Percentiles rank a stretch among this genome's conserved stretches.
Evolutionary conservation across 2,329 filamentous ascomycete genomes (phyloP).

Genomic region (Colletotrichum sidae): DNA sequence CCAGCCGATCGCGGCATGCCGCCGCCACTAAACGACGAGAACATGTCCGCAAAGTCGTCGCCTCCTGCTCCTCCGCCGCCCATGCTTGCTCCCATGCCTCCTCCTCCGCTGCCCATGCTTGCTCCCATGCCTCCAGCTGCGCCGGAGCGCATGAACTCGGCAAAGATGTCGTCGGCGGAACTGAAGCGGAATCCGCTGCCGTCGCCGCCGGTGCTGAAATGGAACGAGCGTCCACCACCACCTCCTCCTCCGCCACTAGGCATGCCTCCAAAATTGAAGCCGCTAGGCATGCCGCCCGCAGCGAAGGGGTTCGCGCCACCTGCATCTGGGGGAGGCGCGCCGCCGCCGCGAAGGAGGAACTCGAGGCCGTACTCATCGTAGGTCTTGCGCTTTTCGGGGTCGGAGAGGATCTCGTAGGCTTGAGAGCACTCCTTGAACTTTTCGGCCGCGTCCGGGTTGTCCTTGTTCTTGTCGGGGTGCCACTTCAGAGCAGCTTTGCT

Average conservation of each 20-base stretch:
- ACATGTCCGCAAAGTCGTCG: constrained; percentile 67
- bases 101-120: too few relatives aligned
- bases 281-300: constrained; percentile 63
- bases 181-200: constrained; percentile 83
- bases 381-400: constrained; percentile 94
- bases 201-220: constrained; percentile 69
- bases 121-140: constrained; percentile 59
- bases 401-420: constrained; percentile 97
- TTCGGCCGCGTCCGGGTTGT: constrained; percentile 85
- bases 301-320: constrained; percentile 72
- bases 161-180: constrained; percentile 86
- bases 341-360: constrained; percentile 86
- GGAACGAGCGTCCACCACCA: constrained; percentile 68
- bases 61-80: constrained; percentile 51
- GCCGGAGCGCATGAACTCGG: constrained; percentile 78
- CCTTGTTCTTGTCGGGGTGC: constrained; percentile 98
- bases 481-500: constrained; percentile 91
- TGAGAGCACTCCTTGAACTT: constrained; percentile 99
- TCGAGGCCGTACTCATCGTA: constrained; percentile 97
- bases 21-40: constrained; percentile 61
- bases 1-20: constrained; percentile 48
- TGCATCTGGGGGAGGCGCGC: constrained; percentile 71
- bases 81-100: too few relatives aligned
- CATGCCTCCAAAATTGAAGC: constrained; percentile 63
- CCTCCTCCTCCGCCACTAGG: constrained; percentile 53